phyloP scores from a whole-genome alignment of 2,329 filamentous ascomycete species.

The Rutstroemia sp. region DNA sequence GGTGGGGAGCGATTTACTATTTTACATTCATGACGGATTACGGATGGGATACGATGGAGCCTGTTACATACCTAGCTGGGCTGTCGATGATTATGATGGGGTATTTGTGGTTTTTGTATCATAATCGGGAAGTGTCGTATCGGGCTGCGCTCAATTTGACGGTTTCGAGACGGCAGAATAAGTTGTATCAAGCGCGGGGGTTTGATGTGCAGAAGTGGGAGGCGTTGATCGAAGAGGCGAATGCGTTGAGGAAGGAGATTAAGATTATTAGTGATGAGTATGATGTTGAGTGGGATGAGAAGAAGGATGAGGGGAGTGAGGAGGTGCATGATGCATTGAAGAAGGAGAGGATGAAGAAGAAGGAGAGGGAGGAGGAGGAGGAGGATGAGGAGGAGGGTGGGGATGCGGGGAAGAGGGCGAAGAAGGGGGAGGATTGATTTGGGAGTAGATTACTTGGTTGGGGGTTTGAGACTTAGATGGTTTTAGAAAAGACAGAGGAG shows the following conservation, averaged over 20 bases:
- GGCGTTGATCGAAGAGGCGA: slow-evolving; percentile 69
- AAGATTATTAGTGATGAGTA: slow-evolving; percentile 77
- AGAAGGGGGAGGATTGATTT: neutral
- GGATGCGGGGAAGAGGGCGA: neutral
- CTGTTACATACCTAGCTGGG: slow-evolving; percentile 83
- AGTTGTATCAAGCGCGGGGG: slow-evolving; percentile 66
- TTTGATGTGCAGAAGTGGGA: slow-evolving; percentile 78
- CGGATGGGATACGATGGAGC: slow-evolving; percentile 89
- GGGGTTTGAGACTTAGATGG: too few species aligned
- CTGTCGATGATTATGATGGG: slow-evolving; percentile 79
- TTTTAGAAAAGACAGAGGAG: too few species aligned
- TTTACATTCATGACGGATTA: slow-evolving; percentile 64
- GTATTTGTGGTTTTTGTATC: slow-evolving; percentile 90
- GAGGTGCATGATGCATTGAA: slow-evolving; percentile 52
- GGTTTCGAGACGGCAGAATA: slow-evolving; percentile 67
- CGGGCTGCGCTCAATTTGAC: slow-evolving; percentile 82
- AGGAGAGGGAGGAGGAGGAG: slow-evolving; percentile 31
- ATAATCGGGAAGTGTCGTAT: slow-evolving; percentile 84
- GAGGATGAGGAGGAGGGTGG: slow-evolving; percentile 30
- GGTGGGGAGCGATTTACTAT: slow-evolving; percentile 67
- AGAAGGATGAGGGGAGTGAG: slow-evolving; percentile 61
- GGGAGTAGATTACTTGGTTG: too few species aligned
- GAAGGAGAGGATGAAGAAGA: slow-evolving; percentile 37
- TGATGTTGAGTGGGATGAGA: slow-evolving; percentile 84
- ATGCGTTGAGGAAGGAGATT: slow-evolving; percentile 69